Base-by-base conservation (phyloP, 106 monocot genomes). In the Dendrobium nobile region DNA sequence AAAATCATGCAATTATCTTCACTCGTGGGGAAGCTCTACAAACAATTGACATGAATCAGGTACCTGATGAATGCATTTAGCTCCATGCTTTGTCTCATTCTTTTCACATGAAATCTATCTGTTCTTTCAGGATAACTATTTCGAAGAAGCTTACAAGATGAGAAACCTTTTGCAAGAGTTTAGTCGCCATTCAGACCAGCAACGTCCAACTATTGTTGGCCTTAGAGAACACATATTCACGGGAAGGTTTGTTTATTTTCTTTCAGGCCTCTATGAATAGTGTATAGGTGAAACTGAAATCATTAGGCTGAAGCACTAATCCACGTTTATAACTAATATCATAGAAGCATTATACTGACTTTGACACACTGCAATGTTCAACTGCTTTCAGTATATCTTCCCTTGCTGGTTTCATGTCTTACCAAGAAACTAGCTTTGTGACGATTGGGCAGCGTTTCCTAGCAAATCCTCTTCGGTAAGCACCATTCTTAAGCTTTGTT, bases 41-140 rank as follows among this genome's bases (percentile, higher is more conserved):
- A 84, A 85, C 93, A 83, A 93, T 93, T 43, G 93, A 93, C 74
- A 93, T 93, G 93, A 93, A 93, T 75, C 93, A 93, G 85, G 93
- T 90, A 87, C 48, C 47, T 73, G 54, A 70, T 40, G 37, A 26
- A 26, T 65, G 0, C 37, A 61, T 37, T 75, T 54, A 26, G 54
- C 67, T 81, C 4, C 58, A 7, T 22, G 80, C 20, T 74, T 72
- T 24, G 68, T 72, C 3, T 15, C 5, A 78, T 80, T 51, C 13
- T 18, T 33, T 22, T 41, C 27, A 33, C 54, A n/a, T 54, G 4
- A 51, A 59, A 28, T 20, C 13, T 61, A 24, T 83, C 15, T 54
- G 43, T 9, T 77, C 54, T 27, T 73, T 82, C 86, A 93, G 93
- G 93, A 93, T 78, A 90, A 90, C 42, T 90, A 93, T 85, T 68